These are phyloP conservation scores for Cytospora schulzeri DNA, from an alignment of 2,329 filamentous ascomycete genomes.

Conservation along the genomic window DNA sequence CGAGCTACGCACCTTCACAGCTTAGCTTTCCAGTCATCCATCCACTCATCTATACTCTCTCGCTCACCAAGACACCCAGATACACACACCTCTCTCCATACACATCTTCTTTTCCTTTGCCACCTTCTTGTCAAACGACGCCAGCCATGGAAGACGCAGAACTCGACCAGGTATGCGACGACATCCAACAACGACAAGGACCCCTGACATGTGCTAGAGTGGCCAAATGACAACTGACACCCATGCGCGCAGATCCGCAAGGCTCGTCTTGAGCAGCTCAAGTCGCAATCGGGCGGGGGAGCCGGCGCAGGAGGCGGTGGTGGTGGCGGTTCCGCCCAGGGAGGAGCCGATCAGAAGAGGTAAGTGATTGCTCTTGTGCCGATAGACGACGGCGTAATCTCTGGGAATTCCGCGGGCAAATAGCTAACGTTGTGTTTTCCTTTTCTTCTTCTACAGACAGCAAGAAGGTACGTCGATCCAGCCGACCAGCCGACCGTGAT, in stretches of 20 bases:
- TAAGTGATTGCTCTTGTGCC: slow-evolving; percentile 41
- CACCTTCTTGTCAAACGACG: neutral
- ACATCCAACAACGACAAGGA: neutral
- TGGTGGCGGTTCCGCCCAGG: slow-evolving; percentile 47
- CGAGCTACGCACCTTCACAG: neutral
- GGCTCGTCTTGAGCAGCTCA: slow-evolving; percentile 91
- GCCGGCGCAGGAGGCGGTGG: slow-evolving; percentile 49
- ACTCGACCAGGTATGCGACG: slow-evolving; percentile 28
- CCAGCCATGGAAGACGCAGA: slow-evolving; percentile 30
- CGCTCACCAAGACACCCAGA: too few relatives aligned
- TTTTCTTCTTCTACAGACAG: slow-evolving; percentile 37
- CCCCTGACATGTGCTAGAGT: neutral
- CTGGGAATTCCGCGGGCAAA: accelerated
- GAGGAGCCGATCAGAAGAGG: slow-evolving; percentile 67
- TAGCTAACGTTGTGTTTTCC: slow-evolving; percentile 8
- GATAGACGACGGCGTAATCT: neutral
- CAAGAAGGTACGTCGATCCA: slow-evolving; percentile 45
- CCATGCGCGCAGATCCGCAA: slow-evolving; percentile 73
- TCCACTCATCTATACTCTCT: too few relatives aligned
- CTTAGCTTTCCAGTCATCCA: neutral
- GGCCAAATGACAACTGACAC: neutral
- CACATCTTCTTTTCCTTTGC: neutral
- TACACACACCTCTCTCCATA: neutral
- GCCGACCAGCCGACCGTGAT: neutral
- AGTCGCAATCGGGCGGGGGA: slow-evolving; percentile 64